Percentiles rank a stretch among this genome's conserved stretches.
Conservation (phyloP, 257 asterid genomes). For the Gynochthodes officinalis region DNA sequence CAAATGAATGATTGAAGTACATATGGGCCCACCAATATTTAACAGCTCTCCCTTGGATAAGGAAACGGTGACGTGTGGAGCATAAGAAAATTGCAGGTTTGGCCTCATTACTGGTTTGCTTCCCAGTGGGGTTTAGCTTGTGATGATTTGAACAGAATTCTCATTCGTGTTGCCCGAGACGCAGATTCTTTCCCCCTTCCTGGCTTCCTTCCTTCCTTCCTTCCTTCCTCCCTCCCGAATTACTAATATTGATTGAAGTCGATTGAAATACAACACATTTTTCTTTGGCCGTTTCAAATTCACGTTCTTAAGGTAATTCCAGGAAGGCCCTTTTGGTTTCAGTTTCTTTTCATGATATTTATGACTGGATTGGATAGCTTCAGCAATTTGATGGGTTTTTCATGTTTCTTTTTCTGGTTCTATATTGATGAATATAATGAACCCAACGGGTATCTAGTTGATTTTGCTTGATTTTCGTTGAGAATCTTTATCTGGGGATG, state of each 20-base stretch:
- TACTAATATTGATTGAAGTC: neutral
- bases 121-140: neutral
- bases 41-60: neutral
- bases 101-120: neutral
- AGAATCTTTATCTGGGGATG: neutral
- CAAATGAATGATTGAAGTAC: neutral
- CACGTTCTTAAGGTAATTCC: constrained; percentile 3
- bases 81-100: too few species aligned
- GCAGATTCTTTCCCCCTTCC: too few species aligned
- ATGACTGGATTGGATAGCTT: neutral
- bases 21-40: neutral
- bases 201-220: too few species aligned
- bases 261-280: neutral
- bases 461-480: too few species aligned
- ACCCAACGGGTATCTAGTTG: neutral
- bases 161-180: neutral
- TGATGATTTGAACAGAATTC: neutral
- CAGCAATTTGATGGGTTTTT: neutral
- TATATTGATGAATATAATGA: neutral
- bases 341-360: neutral
- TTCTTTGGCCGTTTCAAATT: neutral
- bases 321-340: neutral
- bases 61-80: constrained; percentile 2
- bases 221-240: too few species aligned
- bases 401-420: neutral